phyloP scores from a whole-genome alignment of 495 filamentous ascomycete species.

The Zalerion maritima region DNA sequence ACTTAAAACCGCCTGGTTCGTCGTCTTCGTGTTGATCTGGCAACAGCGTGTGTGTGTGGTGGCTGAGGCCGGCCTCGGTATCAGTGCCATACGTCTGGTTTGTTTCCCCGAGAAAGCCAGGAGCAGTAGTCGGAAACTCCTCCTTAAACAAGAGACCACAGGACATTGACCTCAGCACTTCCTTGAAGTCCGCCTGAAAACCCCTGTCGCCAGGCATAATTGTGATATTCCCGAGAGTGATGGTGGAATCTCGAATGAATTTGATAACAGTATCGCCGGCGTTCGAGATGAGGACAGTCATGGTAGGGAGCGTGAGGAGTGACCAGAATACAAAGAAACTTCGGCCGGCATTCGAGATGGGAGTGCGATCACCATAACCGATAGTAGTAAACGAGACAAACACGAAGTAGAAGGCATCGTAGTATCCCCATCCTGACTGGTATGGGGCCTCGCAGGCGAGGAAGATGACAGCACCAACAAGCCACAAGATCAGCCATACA shows the following conservation, averaged over 20 bases:
- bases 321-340: constrained; percentile 87
- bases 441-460: constrained; percentile 26
- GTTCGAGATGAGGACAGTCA: constrained; percentile 74
- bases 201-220: constrained; percentile 57
- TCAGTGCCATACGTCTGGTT: constrained; percentile 8
- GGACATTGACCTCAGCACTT: constrained; percentile 18
- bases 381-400: constrained; percentile 72
- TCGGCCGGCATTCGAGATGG: constrained; percentile 54
- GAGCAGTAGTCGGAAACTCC: constrained; percentile 12
- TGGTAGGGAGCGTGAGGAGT: constrained; percentile 63
- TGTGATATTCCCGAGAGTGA: constrained; percentile 57
- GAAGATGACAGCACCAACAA: constrained; percentile 66
- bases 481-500: constrained; percentile 62
- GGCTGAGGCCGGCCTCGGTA: constrained; percentile 6
- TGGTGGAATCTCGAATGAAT: constrained; percentile 49
- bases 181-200: constrained; percentile 25
- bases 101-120: constrained; percentile 29
- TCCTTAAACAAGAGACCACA: constrained; percentile 19
- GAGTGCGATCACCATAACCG: constrained; percentile 69
- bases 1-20: too few relatives aligned
- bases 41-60: too few relatives aligned
- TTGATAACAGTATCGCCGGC: constrained; percentile 71
- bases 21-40: constrained; percentile 10
- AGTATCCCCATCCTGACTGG: constrained; percentile 57
- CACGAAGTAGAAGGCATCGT: constrained; percentile 63